Evolutionary conservation across 208 protist genomes (phyloP).

Genomic region (Acanthamoeba royreba): DNA sequence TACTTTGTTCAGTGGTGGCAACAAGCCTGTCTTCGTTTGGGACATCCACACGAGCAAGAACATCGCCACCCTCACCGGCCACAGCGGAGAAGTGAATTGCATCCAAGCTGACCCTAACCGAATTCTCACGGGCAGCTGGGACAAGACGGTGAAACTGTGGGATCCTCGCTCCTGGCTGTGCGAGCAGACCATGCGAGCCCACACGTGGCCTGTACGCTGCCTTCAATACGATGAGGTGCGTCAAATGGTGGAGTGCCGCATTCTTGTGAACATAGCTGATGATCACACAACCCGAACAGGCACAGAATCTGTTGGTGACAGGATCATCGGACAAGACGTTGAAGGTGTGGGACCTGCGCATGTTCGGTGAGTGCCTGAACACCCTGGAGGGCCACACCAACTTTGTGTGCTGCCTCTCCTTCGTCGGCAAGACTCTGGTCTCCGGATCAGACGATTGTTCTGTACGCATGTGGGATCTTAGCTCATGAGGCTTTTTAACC

Average conservation of each 20-base stretch:
- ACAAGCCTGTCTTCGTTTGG: neutral
- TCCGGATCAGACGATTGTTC: constrained; percentile 9
- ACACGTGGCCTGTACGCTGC: constrained; percentile 25
- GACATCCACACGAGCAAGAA: neutral
- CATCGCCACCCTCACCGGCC: neutral
- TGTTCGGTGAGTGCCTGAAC: constrained; percentile 22
- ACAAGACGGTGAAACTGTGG: constrained; percentile 16
- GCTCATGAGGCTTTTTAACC: neutral
- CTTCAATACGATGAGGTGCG: constrained; percentile 4
- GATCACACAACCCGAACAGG: neutral
- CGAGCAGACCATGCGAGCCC: neutral
- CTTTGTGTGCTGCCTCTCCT: constrained; percentile 4
- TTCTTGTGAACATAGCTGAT: neutral
- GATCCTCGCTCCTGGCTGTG: neutral
- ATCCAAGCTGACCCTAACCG: neutral
- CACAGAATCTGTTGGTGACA: neutral
- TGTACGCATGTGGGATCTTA: neutral
- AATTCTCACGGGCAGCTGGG: neutral
- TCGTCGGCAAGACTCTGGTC: neutral
- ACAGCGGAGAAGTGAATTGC: neutral
- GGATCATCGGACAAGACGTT: neutral
- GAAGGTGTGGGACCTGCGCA: constrained; percentile 28
- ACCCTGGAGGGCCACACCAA: constrained; percentile 36
- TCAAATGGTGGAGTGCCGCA: no score
- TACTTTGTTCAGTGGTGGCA: neutral